Conservation (phyloP, 441 rosid genomes). For the Hura crepitans region DNA sequence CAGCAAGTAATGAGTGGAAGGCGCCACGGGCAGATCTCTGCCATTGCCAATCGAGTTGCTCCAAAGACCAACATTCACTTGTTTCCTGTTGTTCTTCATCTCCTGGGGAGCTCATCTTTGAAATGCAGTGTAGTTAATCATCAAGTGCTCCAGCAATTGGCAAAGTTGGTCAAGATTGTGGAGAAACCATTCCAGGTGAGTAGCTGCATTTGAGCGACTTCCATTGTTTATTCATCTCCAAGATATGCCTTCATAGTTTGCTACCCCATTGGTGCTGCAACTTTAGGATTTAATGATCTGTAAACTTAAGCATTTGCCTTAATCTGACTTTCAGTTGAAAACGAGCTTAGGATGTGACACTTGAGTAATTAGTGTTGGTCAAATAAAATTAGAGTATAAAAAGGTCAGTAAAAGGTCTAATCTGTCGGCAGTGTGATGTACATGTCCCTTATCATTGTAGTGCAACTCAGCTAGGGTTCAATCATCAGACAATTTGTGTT, state of each 20-base stretch:
- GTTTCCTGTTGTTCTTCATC: constrained; percentile 86
- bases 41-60: constrained; percentile 53
- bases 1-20: constrained; percentile 86
- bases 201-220: constrained; percentile 21
- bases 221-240: constrained; percentile 11
- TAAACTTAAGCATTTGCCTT: background rate
- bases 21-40: constrained; percentile 68
- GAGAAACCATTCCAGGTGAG: constrained; percentile 88
- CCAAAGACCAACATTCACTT: constrained; percentile 62
- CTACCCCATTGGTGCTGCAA: background rate
- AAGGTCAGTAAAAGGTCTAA: background rate
- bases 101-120: constrained; percentile 75
- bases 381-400: constrained; percentile 3
- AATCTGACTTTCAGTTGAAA: background rate
- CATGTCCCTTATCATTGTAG: background rate
- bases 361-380: background rate
- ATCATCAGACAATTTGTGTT: background rate
- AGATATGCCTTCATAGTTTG: constrained; percentile 3
- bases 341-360: background rate
- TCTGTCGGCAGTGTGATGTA: background rate
- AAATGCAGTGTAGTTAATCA: constrained; percentile 64
- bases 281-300: background rate
- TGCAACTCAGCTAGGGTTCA: background rate
- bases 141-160: constrained; percentile 71
- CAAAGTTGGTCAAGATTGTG: constrained; percentile 65